Evolutionary conservation across 169 alveolate species (phyloP).

Genomic region (Babesia bovis): DNA sequence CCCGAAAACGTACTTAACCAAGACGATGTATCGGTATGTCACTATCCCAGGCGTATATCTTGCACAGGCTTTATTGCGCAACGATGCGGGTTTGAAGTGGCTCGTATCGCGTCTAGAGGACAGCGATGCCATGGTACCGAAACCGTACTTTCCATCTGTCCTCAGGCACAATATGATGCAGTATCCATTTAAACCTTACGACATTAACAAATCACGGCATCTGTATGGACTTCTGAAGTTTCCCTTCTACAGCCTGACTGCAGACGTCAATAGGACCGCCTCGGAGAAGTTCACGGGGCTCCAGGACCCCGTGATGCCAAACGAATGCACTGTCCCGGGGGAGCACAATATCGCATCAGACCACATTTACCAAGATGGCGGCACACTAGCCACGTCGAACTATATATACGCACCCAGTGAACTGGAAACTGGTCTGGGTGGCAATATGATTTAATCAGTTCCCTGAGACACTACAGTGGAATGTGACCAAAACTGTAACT

Average conservation of each 20-base stretch:
- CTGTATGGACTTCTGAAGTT: slow-evolving; percentile 59
- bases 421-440: slow-evolving; percentile 58
- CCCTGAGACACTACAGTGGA: background rate
- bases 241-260: slow-evolving; percentile 58
- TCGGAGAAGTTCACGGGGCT: slow-evolving; percentile 56
- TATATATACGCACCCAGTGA: slow-evolving; percentile 66
- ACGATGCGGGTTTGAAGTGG: slow-evolving; percentile 43
- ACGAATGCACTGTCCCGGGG: slow-evolving; percentile 20
- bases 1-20: slow-evolving; percentile 30
- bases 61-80: slow-evolving; percentile 28
- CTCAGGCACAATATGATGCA: slow-evolving; percentile 49
- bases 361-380: slow-evolving; percentile 28
- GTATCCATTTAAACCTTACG: slow-evolving; percentile 55
- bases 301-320: slow-evolving; percentile 39
- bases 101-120: slow-evolving; percentile 42
- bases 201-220: slow-evolving; percentile 61
- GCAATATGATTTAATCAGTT: slow-evolving; percentile 1
- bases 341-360: slow-evolving; percentile 38
- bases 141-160: slow-evolving; percentile 66
- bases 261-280: slow-evolving; percentile 31
- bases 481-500: no score
- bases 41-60: background rate
- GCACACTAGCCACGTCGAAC: slow-evolving; percentile 14
- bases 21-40: slow-evolving; percentile 34
- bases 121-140: slow-evolving; percentile 48